phyloP scores from a whole-genome alignment of 2,329 filamentous ascomycete genomes.

The Botrytis aclada region DNA sequence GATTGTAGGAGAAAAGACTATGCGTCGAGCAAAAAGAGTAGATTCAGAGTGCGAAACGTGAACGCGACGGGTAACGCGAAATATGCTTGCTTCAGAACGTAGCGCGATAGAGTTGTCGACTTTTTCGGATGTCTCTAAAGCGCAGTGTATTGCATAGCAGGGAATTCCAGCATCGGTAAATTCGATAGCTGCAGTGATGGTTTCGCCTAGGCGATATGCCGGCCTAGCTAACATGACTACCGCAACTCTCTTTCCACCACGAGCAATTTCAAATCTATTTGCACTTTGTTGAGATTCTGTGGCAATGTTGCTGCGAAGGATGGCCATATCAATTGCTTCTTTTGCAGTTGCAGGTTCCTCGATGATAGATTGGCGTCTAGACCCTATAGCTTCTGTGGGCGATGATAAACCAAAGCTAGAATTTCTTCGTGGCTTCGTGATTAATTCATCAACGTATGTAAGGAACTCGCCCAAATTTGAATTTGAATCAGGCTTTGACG shows the following conservation, averaged over 20 bases:
- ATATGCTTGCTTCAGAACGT: conserved; percentile 79
- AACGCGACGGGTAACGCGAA: conserved; percentile 79
- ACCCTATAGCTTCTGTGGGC: conserved; percentile 58
- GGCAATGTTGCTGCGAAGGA: conserved; percentile 74
- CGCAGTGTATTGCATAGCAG: conserved; percentile 80
- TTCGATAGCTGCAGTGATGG: conserved; percentile 79
- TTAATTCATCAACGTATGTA: conserved; percentile 71
- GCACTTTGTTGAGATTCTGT: conserved; percentile 69
- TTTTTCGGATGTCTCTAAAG: conserved; percentile 82
- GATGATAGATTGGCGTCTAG: conserved; percentile 53
- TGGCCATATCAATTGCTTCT: conserved; percentile 87
- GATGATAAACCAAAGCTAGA: conserved; percentile 63
- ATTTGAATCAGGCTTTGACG: conserved; percentile 35
- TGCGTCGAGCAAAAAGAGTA: conserved; percentile 73
- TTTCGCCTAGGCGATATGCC: conserved; percentile 84
- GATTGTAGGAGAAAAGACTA: conserved; percentile 80
- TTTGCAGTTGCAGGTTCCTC: conserved; percentile 64
- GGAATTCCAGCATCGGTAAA: conserved; percentile 74
- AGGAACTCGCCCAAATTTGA: conserved; percentile 63
- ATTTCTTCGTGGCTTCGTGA: conserved; percentile 56
- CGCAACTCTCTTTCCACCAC: conserved; percentile 86
- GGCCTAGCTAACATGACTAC: conserved; percentile 86
- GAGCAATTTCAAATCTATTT: conserved; percentile 94
- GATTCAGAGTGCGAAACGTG: conserved; percentile 78
- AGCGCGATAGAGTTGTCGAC: conserved; percentile 78